Conservation (phyloP, 78 protist genomes). For the Bodo saltans region DNA sequence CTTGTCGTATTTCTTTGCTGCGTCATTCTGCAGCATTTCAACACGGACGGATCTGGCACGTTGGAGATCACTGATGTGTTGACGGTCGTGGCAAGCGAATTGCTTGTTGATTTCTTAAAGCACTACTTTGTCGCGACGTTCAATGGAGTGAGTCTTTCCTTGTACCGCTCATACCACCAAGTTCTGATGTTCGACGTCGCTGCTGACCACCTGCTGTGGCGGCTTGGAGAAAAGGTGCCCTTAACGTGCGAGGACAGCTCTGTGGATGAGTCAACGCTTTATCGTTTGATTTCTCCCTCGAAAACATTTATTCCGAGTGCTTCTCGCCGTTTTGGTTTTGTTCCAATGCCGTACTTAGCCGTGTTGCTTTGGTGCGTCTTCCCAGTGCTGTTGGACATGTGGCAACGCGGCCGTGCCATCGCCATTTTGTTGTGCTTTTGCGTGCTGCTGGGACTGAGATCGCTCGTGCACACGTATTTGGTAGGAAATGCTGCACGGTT, state of each 20-base stretch:
- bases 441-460: too few species aligned
- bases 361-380: neutral
- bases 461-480: too few species aligned
- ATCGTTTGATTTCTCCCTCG: neutral
- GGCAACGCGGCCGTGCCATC: too few species aligned
- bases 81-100: neutral
- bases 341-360: neutral
- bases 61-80: neutral
- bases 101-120: conserved; percentile 22
- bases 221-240: neutral
- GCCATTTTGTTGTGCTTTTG: too few species aligned
- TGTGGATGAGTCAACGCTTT: neutral
- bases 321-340: neutral
- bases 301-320: neutral
- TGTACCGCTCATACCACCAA: neutral
- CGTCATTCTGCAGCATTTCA: neutral
- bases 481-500: too few species aligned
- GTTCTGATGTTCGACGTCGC: neutral
- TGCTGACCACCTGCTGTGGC: neutral
- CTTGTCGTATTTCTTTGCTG: neutral
- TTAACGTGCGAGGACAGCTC: neutral
- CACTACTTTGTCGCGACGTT: conserved; percentile 27
- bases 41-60: neutral
- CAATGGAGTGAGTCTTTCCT: neutral
- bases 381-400: neutral